Conservation (phyloP, 2,329 filamentous ascomycete species). For the Chlorencoelia australis region DNA sequence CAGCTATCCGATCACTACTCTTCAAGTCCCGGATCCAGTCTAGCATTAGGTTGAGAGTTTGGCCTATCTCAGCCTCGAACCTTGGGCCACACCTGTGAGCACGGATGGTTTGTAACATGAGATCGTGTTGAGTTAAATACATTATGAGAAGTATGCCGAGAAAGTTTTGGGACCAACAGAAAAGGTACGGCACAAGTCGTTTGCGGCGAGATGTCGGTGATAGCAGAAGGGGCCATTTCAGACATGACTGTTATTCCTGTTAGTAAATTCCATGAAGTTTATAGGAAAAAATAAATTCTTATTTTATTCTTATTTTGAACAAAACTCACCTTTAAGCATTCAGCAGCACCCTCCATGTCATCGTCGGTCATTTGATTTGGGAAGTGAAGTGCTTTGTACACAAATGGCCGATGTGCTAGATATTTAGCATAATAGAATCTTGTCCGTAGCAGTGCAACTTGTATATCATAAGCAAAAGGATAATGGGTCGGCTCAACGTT, state of each 20-base stretch:
- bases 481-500: constrained; percentile 35
- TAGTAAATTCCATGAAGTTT: too few relatives aligned
- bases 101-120: constrained; percentile 40
- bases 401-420: constrained; percentile 45
- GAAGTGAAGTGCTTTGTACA: constrained; percentile 50
- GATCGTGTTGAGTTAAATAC: constrained; percentile 42
- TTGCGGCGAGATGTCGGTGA: constrained; percentile 47
- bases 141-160: constrained; percentile 47
- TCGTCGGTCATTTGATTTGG: constrained; percentile 42
- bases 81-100: constrained; percentile 35
- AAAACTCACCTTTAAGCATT: constrained; percentile 36
- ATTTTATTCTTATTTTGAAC: too few relatives aligned
- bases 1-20: constrained; percentile 41
- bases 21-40: constrained; percentile 51
- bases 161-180: constrained; percentile 54
- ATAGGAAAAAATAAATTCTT: too few relatives aligned
- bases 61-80: constrained; percentile 41
- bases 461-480: constrained; percentile 43
- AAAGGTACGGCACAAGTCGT: constrained; percentile 46
- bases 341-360: constrained; percentile 43
- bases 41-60: constrained; percentile 42
- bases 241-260: constrained; percentile 32
- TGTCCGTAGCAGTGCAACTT: constrained; percentile 46
- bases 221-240: constrained; percentile 51
- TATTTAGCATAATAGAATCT: constrained; percentile 50